Conservation (phyloP, 2,329 filamentous ascomycete species). For the Dactylonectria estremocensis region DNA sequence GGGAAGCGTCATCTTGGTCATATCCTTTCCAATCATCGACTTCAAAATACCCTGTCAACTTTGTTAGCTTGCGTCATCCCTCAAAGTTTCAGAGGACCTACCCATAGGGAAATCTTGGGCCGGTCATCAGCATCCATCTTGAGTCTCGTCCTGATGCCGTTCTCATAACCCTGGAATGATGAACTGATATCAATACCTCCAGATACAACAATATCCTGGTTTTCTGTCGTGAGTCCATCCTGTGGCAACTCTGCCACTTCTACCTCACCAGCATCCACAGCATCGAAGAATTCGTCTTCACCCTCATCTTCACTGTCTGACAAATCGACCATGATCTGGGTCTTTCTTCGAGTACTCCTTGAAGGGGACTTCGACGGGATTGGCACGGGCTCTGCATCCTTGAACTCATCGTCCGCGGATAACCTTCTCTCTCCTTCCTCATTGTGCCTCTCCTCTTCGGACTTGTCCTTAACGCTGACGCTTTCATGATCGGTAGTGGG, state of each 20-base stretch:
- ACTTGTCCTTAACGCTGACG: constrained; percentile 39
- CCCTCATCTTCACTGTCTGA: constrained; percentile 87
- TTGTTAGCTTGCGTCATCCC: constrained; percentile 39
- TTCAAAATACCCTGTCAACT: constrained; percentile 86
- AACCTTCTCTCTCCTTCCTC: constrained; percentile 27
- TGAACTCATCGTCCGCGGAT: constrained; percentile 32
- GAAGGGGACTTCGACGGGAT: constrained; percentile 55
- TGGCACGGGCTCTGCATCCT: constrained; percentile 39
- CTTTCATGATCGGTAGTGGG: constrained; percentile 51
- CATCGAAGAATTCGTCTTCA: constrained; percentile 97
- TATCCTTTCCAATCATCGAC: constrained; percentile 99
- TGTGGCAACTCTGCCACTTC: constrained; percentile 80
- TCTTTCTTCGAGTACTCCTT: constrained; percentile 66
- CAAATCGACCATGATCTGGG: constrained; percentile 78
- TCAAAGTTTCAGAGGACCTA: constrained; percentile 62
- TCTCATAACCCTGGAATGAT: constrained; percentile 92
- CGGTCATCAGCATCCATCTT: constrained; percentile 94
- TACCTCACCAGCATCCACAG: constrained; percentile 92
- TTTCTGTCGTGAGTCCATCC: constrained; percentile 59
- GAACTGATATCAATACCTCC: constrained; percentile 76
- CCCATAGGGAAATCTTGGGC: constrained; percentile 96
- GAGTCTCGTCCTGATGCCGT: constrained; percentile 82
- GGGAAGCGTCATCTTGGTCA: constrained; percentile 99
- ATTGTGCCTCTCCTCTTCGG: constrained; percentile 31
- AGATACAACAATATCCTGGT: constrained; percentile 59